Evolutionary conservation across 108 stramenopile genomes (phyloP), one percentile per base, ranked within the genome.

Genomic region (Cyclostephanos invisitatus): DNA sequence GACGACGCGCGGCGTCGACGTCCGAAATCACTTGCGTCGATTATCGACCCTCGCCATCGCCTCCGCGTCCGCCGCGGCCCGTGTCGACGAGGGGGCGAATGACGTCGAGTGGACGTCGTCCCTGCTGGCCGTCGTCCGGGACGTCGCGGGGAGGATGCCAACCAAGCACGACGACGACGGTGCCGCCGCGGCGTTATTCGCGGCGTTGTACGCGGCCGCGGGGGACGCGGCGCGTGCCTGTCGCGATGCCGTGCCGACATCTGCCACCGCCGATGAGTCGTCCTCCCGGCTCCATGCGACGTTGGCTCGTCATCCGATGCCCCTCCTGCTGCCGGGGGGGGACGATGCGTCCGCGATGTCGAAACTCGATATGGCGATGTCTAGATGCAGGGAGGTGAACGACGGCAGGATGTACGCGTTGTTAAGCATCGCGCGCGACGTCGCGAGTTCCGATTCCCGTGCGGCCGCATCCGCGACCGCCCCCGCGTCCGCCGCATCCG

Each of bases 361-460:
- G n/a, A n/a, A n/a, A n/a, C n/a, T n/a, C n/a, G n/a, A n/a, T n/a
- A n/a, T n/a, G n/a, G n/a, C n/a, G n/a, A n/a, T n/a, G n/a, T n/a
- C n/a, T 60, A 53, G 81, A 73, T 82, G 81, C 67, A 37, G 12
- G 14, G 75, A 82, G 15, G 81, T 82, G 0, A 42, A 63, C 8
- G 81, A 82, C 68, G 71, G 67, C 10, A 36, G 76, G 68, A 73
- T 82, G 25, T 73, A 70, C 24, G 51, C 62, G 1, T 37, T 82
- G 0, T 46, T 82, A 15, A 42, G 56, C 47, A 46, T 80, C 2
- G 48, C 46, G 32, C 32, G 32, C 32, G 32, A 1, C 56, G 12
- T 80, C 2, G 48, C 46, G 32, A 2, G 32, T 4, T 2, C 0
- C 56, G 12, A 44, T 32, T 44, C 3, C 10, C 62, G 62, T n/a